Base-by-base conservation (phyloP, 2,329 filamentous ascomycete genomes). In the Alternaria tenuissima region DNA sequence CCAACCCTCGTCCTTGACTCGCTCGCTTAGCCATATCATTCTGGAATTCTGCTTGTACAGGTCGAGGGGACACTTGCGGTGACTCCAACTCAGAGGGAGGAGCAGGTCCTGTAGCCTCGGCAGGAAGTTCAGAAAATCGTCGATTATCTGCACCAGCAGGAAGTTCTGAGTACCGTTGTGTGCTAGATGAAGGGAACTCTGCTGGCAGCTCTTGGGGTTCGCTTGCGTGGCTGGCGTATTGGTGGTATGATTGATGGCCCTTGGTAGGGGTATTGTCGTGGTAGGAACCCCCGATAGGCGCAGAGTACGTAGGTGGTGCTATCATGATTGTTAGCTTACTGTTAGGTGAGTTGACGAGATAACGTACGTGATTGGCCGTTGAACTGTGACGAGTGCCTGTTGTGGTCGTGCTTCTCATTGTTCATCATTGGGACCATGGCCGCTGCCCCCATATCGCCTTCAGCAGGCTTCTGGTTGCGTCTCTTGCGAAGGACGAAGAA, bases 221-320 rank as follows among this genome's bases (percentile, higher is more conserved):
- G 22, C 52, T 54, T 18, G 58, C 57, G 16, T 60, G 52, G 46
- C 63, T 62, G 16, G 61, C 64, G 52, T 72, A 70, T 20, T 67
- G 62, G 2, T 64, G 51, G 38, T 71, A 65, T 4, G 55, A 49
- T 24, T 59, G 61, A 16, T 64, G 52, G 30, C 48, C 51, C 51
- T 71, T 70, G 22, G 30, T 28, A 7, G 51, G 60, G 18, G 57
- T 46, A 30, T 64, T 52, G 20, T 46, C 38, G 16, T 64, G 62
- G 49, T 66, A 71, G 38, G 57, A 55, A 16, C 67, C 64, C 34
- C 67, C 66, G 12, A 64, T 59, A 16, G 68, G 69, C 16, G 68
- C 60, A 20, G 65, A 55, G 54, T 75, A 75, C 24, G 64, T 68
- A 18, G 72, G 70, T 11, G 72, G 71, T 39, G 71, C 72, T 74